Percentiles rank a stretch among this genome's conserved stretches.
Conservation (phyloP, 2,329 filamentous ascomycete genomes). For the Xylaria sp. region DNA sequence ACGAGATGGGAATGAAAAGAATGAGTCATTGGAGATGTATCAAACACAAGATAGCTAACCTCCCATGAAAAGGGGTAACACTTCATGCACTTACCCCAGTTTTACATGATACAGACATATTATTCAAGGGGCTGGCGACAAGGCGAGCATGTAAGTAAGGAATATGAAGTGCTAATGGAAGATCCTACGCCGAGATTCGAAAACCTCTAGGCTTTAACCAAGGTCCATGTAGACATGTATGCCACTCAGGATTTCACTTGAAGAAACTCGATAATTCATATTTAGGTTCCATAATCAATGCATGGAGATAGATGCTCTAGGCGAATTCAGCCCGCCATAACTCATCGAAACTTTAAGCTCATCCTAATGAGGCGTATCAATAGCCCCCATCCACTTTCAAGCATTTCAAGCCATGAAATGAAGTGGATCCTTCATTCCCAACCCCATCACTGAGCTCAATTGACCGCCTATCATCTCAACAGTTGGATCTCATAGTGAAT, state of each 20-base stretch:
- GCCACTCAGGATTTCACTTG: background rate
- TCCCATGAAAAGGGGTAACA: conserved; percentile 1
- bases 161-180: background rate
- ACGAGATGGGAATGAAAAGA: background rate
- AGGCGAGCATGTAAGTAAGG: background rate
- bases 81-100: background rate
- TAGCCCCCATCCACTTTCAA: background rate
- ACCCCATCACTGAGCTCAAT: conserved; percentile 12
- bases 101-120: background rate
- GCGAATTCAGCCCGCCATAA: background rate
- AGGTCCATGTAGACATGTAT: background rate
- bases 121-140: background rate
- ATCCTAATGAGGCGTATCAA: background rate
- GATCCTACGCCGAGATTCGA: background rate
- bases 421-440: conserved; percentile 7
- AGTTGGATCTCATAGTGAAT: conserved; percentile 10
- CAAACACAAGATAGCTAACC: background rate
- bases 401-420: conserved; percentile 1
- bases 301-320: background rate
- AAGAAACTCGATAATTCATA: background rate
- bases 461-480: conserved; percentile 8
- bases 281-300: background rate
- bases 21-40: background rate
- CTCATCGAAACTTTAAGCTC: background rate
- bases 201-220: background rate